Evolutionary conservation across 164 flowering plant species (phyloP), one percentile per base, ranked within the genome.

Genomic region (Dillenia suffruticosa): DNA sequence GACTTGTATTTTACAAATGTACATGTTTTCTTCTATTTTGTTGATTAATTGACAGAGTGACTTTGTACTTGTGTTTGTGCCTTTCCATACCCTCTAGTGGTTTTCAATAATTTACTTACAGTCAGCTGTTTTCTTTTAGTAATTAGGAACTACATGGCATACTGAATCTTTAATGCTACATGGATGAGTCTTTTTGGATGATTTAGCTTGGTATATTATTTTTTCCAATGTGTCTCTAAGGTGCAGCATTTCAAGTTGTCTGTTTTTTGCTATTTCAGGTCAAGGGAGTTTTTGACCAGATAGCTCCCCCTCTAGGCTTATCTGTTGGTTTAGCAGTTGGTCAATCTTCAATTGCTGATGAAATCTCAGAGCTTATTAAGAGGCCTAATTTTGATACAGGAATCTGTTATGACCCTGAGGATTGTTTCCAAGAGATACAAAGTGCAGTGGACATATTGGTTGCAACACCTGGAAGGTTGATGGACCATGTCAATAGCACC

Each of bases 391-490:
- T 72, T 54, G 86, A 85, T 69, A 74, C 82, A 13, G 85, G 88
- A 52, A 61, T 82, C 54, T 86, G 85, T 75, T 88, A 72, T 77
- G 96, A 88, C 61, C 86, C 88, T 32, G 84, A 84, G 58, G 81
- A 80, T 65, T 14, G 61, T 61, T 60, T 66, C 2, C 62, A 32
- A 2, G 76, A 71, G 69, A 57, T 79, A 2, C 75, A 81, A 61
- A 82, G 88, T 74, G 54, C 86, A 9, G 96, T 90, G 55, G 98
- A 93, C 73, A 93, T 93, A 70, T 73, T 90, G 73, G 89, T 88
- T 67, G 98, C 97, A 52, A 93, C 98, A 11, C 97, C 98, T 2
- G 97, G 97, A 74, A 82, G 98, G 78, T 79, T 93, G 61, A 87
- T 90, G 94, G 97, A 93, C 69, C 97, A 90, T 72, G 85, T 93